These are phyloP conservation scores for Parsonsia alboflavescens DNA, from an alignment of 257 asterid species.

Conservation along the genomic window DNA sequence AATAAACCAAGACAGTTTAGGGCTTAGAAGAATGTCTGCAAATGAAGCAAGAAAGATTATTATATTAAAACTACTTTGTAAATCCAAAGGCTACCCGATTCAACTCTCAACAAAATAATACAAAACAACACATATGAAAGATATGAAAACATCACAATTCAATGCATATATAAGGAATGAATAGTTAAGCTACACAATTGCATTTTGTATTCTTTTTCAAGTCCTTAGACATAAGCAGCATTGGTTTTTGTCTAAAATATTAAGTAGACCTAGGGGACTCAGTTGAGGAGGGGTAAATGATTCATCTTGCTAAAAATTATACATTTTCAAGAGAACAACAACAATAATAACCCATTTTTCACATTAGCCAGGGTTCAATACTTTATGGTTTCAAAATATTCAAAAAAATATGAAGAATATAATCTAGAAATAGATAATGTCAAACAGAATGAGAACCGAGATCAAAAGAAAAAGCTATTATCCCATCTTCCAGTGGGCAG, in stretches of 20 bases:
- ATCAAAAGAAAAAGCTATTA: background rate
- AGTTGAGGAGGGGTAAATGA: background rate
- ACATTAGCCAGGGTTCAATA: background rate
- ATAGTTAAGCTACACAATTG: background rate
- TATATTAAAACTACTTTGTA: background rate
- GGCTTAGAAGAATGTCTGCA: too few relatives aligned
- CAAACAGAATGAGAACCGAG: slow-evolving; percentile 1
- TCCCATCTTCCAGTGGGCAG: background rate
- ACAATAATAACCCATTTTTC: background rate
- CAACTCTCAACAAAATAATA: background rate
- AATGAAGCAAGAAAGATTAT: background rate
- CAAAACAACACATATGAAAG: background rate
- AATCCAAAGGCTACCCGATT: background rate
- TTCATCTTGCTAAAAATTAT: background rate
- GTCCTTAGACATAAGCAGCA: background rate
- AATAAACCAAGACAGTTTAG: background rate
- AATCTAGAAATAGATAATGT: background rate
- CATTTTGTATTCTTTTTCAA: too few relatives aligned
- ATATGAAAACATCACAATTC: background rate
- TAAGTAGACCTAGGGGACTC: background rate
- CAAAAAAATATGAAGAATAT: background rate
- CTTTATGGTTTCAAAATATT: background rate
- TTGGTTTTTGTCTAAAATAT: background rate
- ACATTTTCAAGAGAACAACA: background rate
- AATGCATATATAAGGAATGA: background rate